Evolutionary conservation across 2,329 filamentous ascomycete genomes (phyloP), one percentile per base, ranked within the genome.

Genomic region (Fusarium oxysporum): DNA sequence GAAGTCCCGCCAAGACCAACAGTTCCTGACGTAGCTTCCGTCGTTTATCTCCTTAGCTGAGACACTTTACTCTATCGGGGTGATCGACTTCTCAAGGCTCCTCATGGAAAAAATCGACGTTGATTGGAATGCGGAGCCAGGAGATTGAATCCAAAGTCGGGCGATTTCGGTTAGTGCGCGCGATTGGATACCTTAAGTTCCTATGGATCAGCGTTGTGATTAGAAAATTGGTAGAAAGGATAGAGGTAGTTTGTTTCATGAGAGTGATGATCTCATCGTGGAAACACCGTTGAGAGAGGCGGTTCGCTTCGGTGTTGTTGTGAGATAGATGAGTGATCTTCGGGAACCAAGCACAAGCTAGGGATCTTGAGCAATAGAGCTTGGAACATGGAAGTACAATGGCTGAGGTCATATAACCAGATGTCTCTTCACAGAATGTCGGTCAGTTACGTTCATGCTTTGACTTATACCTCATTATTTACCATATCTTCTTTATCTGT

Each of bases 81-180:
- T 14, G 40, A 57, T 57, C 35, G n/a, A 25, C 25, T 50, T 32
- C 21, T 23, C 45, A 17, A 17, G 16, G 16, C 47, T 23, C 11
- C 19, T 23, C 16, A 5, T 50, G 30, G 38, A 28, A 50, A 30
- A 12, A 40, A 70, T 57, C 25, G 13, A 32, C n/a, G 35, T 28
- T n/a, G 41, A 57, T 54, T 70, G 67, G 67, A 70, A 70, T 70
- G 67, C 33, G 43, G 68, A 65, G 60, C 54, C 47, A 65, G 23
- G 23, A 25, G 23, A 23, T 23, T 23, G 23, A 23, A 23, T 23
- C 23, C 4, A 23, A 25, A 25, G 23, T 47, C 35, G 32, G 14
- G 23, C n/a, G 33, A 23, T 38, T 53, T 48, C 55, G 30, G 51
- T 32, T 19, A 41, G 23, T 25, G 19, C 30, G 48, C 65, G 35